A percentile compares a stretch with the other conserved stretches of the same genome.
Evolutionary conservation across 2,329 filamentous ascomycete genomes (phyloP).

Genomic region (Rhynchosporium graminicola): DNA sequence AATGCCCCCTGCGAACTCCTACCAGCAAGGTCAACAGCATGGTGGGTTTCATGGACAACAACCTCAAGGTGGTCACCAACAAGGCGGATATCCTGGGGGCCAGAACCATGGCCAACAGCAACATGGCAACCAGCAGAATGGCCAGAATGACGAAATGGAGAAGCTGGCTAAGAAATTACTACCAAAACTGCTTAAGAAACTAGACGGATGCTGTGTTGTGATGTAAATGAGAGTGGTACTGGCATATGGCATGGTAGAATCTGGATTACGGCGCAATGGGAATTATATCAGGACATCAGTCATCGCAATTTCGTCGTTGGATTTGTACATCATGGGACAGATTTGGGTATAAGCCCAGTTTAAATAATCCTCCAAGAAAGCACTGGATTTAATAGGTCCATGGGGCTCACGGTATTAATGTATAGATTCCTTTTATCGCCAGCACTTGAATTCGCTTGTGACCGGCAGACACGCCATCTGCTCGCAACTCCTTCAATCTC

Average conservation of each 20-base stretch:
- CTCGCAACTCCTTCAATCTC: background rate
- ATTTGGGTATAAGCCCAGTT: conserved; percentile 7
- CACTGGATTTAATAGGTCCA: background rate
- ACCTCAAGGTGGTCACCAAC: conserved; percentile 50
- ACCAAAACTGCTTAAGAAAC: conserved; percentile 38
- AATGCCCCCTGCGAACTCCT: conserved; percentile 49
- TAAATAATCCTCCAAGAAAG: background rate
- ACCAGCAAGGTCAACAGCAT: conserved; percentile 41
- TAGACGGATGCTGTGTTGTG: conserved; percentile 39
- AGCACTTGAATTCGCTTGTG: background rate
- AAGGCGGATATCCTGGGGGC: conserved; percentile 40
- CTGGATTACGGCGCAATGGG: conserved; percentile 1
- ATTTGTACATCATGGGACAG: conserved; percentile 4
- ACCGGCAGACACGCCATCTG: background rate
- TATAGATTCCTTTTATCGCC: background rate
- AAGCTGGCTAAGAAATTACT: conserved; percentile 39
- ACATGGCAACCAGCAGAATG: conserved; percentile 43
- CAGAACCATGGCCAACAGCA: conserved; percentile 47
- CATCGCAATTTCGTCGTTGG: background rate
- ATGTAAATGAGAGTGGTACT: conserved; percentile 31
- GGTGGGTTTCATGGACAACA: conserved; percentile 40
- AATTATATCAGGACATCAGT: background rate
- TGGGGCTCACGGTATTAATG: background rate
- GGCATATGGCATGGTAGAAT: background rate
- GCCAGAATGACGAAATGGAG: conserved; percentile 39